phyloP scores from a whole-genome alignment of 257 asterid genomes.

The Fraxinus cuspidata region DNA sequence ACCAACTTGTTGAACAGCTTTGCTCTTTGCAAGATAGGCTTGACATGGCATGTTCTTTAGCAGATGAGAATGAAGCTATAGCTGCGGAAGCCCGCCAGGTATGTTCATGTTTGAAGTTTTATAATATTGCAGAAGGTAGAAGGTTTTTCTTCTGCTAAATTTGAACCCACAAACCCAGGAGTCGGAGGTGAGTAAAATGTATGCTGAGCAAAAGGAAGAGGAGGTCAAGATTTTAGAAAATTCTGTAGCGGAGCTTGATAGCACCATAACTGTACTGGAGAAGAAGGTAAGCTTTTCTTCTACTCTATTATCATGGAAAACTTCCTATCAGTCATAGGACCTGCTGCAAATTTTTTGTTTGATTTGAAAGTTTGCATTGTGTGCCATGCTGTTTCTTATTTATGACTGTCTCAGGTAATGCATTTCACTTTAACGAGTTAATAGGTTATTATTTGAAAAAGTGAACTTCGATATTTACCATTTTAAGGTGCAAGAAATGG shows the following conservation, averaged over 20 bases:
- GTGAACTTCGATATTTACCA: slow-evolving; percentile 21
- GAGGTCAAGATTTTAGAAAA: slow-evolving; percentile 82
- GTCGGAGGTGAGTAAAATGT: slow-evolving; percentile 67
- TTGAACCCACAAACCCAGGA: slow-evolving; percentile 46
- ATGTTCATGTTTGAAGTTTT: slow-evolving; percentile 26
- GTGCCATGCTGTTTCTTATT: background rate
- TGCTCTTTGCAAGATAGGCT: slow-evolving; percentile 66
- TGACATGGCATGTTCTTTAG: slow-evolving; percentile 63
- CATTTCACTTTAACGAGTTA: slow-evolving; percentile 8
- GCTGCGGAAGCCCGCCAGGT: slow-evolving; percentile 79
- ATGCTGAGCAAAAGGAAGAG: slow-evolving; percentile 90
- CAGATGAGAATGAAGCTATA: slow-evolving; percentile 86
- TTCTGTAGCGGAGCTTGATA: slow-evolving; percentile 88
- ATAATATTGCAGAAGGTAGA: slow-evolving; percentile 20
- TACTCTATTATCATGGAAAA: slow-evolving; percentile 15
- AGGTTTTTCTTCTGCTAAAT: slow-evolving; percentile 29
- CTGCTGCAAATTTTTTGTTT: slow-evolving; percentile 21
- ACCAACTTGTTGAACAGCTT: slow-evolving; percentile 58
- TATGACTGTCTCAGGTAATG: background rate
- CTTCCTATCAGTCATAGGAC: slow-evolving; percentile 1
- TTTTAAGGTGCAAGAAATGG: slow-evolving; percentile 79
- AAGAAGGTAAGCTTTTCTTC: slow-evolving; percentile 54
- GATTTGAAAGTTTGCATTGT: slow-evolving; percentile 3
- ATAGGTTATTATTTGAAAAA: slow-evolving; percentile 9
- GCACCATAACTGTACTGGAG: slow-evolving; percentile 84